phyloP scores from a whole-genome alignment of 495 filamentous ascomycete species.

The Annulohypoxylon nitens region DNA sequence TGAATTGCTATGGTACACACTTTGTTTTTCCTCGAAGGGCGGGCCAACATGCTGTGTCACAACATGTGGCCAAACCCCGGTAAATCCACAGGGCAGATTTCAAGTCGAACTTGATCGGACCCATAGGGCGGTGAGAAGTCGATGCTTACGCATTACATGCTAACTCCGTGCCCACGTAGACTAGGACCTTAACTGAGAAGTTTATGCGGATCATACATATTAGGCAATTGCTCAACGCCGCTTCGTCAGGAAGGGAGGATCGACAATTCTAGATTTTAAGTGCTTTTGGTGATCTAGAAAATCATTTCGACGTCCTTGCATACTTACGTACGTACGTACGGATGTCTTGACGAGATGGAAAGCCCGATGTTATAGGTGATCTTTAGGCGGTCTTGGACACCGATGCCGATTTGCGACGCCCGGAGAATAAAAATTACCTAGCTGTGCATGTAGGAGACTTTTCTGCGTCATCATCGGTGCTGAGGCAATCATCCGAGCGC shows the following conservation, averaged over 20 bases:
- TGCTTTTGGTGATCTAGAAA: neutral
- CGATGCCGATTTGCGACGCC: neutral
- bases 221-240: neutral
- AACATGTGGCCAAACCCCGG: neutral
- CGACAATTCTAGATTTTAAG: neutral
- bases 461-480: neutral
- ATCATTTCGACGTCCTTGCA: neutral
- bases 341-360: neutral
- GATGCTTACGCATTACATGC: neutral
- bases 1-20: neutral
- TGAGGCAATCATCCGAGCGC: neutral
- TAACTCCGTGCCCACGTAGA: neutral
- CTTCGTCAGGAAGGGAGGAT: neutral
- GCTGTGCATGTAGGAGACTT: neutral
- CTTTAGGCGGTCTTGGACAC: neutral
- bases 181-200: neutral
- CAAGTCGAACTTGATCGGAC: neutral
- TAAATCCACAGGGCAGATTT: neutral
- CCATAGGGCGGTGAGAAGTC: constrained; percentile 2
- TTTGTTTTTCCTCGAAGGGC: neutral
- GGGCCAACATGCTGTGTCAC: neutral
- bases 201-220: neutral
- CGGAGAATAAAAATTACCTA: neutral
- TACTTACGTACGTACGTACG: neutral
- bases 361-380: neutral